phyloP scores from a whole-genome alignment of 148 eudicot species.

The Dianthus caryophyllus region DNA sequence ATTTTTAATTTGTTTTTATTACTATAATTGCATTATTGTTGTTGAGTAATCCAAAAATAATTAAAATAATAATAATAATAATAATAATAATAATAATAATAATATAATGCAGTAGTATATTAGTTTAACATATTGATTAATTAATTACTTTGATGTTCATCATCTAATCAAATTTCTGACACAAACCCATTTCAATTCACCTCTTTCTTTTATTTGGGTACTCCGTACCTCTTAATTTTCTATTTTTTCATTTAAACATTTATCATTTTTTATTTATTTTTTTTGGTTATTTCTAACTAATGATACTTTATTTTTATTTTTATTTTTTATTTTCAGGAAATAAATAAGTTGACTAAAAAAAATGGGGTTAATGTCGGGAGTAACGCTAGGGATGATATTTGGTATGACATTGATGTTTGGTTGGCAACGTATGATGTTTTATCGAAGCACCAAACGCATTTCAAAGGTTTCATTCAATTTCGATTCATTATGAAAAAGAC shows the following conservation, averaged over 20 bases:
- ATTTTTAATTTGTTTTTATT: too few species aligned
- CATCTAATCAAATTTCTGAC: conserved; percentile 11
- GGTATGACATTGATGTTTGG: conserved; percentile 90
- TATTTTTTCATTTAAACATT: not conserved
- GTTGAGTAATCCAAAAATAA: too few species aligned
- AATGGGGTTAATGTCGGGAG: conserved; percentile 88
- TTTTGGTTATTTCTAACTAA: not conserved
- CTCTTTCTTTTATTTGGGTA: conserved; percentile 10
- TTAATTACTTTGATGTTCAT: conserved; percentile 6
- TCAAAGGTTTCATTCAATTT: conserved; percentile 48
- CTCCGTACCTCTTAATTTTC: not conserved
- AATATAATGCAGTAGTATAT: conserved; percentile 20
- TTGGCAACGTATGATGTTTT: conserved; percentile 80
- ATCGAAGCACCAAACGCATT: conserved; percentile 63
- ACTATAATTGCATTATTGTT: too few species aligned
- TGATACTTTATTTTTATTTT: conserved; percentile 8
- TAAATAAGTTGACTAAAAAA: conserved; percentile 20
- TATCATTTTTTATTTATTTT: not conserved
- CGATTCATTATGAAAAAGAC: not conserved
- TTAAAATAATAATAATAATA: too few species aligned
- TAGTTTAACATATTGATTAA: conserved; percentile 29
- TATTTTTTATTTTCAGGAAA: conserved; percentile 7
- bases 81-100: too few species aligned
- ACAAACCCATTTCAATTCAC: conserved; percentile 8
- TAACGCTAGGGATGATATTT: conserved; percentile 63